Evolutionary conservation across 768 basidiomycete species (phyloP), one percentile per base, ranked within the genome.

Genomic region (Leccinum rimulosum): DNA sequence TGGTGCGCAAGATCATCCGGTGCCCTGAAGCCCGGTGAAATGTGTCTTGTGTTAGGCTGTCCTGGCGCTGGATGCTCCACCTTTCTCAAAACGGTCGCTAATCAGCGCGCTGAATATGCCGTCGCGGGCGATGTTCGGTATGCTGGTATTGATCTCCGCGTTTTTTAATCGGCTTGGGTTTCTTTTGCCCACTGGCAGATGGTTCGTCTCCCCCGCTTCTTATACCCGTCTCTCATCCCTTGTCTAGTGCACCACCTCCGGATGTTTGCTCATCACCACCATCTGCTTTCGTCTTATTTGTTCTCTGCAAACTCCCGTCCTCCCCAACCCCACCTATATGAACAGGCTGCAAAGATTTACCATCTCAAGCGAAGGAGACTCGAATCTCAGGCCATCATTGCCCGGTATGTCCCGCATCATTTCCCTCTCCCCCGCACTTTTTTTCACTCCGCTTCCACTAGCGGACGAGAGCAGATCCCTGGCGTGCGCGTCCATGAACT

Each of bases 61-160:
- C 93, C 93, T 4, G 89, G 88, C 1, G 82, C 90, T 6, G 93
- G 93, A 35, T 95, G 94, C 69, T 84, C 87, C 1, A 90, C 94
- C 0, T 93, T 96, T 75, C 79, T 96, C 22, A 93, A 92, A 73
- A 74, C 85, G 0, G 87, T 96, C 59, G 83, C 94, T 22, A 93
- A 95, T 69, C 81, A 86, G 60, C 81, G 90, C 4, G 77, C 76
- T 8, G 88, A 82, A 12, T 95, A 83, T 68, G 78, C 83, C 1
- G 75, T 65, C 52, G 69, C 75, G 1, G 92, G 93, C 33, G 79
- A 90, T 14, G 86, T 95, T n/a, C 76, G 81, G 2, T 96, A 95
- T 68, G 91, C 88, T 30, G 93, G 92, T 14, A 89, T 95, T 53
- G 77, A 79, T 22, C 22, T 22, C 22, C 22, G 22, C 22, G 22